Conservation (phyloP, 2,329 filamentous ascomycete species). For the Diaporthe australafricana region DNA sequence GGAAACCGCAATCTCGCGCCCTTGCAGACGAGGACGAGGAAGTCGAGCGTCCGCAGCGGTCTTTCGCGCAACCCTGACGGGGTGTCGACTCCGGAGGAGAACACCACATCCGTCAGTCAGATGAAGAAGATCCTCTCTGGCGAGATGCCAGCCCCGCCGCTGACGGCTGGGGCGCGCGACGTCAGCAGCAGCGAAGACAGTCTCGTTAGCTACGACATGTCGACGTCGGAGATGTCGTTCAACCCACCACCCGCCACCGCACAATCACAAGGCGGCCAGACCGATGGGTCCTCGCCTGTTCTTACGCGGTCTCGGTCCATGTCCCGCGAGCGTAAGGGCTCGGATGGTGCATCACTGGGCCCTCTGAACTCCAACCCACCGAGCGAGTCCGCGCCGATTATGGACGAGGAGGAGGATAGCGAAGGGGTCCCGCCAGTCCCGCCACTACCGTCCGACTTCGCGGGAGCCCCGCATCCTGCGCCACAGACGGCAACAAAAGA, state of each 20-base stretch:
- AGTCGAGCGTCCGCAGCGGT: conserved; percentile 65
- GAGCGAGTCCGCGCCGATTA: conserved; percentile 44
- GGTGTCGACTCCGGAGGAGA: conserved; percentile 42
- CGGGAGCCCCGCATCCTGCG: conserved; percentile 37
- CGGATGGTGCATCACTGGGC: conserved; percentile 43
- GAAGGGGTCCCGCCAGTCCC: conserved; percentile 67
- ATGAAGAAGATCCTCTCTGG: conserved; percentile 71
- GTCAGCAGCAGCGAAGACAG: conserved; percentile 68
- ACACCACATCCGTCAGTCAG: conserved; percentile 71
- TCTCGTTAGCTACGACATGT: conserved; percentile 77
- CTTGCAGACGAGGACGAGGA: conserved; percentile 57
- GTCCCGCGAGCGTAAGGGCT: conserved; percentile 50
- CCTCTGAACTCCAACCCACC: conserved; percentile 59
- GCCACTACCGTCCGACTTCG: conserved; percentile 56
- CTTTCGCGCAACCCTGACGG: conserved; percentile 58
- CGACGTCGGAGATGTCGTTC: conserved; percentile 75
- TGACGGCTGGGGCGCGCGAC: conserved; percentile 60
- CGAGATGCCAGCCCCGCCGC: conserved; percentile 52
- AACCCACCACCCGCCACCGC: conserved; percentile 54
- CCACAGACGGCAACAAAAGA: conserved; percentile 31
- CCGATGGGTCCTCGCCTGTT: conserved; percentile 43
- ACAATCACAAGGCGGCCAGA: conserved; percentile 45
- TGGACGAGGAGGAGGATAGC: conserved; percentile 47
- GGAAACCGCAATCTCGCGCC: conserved; percentile 45
- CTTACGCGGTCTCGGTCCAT: conserved; percentile 38